Base-by-base conservation (phyloP, 2,329 filamentous ascomycete species). In the Trichoderma atrobrunneum region DNA sequence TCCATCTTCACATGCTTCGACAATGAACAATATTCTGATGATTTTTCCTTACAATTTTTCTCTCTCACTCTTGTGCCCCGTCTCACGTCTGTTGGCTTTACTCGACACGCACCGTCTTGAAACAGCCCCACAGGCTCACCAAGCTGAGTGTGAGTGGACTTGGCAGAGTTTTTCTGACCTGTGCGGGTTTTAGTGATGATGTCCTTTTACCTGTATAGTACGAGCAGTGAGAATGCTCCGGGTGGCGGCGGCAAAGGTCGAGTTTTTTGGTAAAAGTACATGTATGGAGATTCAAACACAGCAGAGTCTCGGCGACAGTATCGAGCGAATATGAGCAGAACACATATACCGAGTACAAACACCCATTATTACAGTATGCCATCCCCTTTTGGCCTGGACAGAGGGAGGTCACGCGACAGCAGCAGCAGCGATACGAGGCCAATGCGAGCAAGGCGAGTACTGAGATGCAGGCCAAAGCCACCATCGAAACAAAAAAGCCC, bases 81-180 rank as follows among this genome's bases (percentile, higher is more conserved):
- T 59, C 21, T 51, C 7, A 51, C 4, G 18, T 5, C 32, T 32
- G 62, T 64, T 68, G 65, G 54, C 36, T 68, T 24, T 59, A 43
- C 54, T 48, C n/a, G 65, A 61, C 6, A 36, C 65, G 28, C 26
- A 32, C 36, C 18, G 56, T 21, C 21, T 69, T 6, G n/a, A 59
- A 34, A 69, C n/a, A 24, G 56, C n/a, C 65, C 65, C 65, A 69
- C 65, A 26, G 56, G 24, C 30, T 67, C 64, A 67, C 54, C 63
- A 68, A 34, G 26, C 34, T 68, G 51, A 26, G 51, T 69, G 64
- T 67, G 56, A 60, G 65, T 69, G 65, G 65, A 39, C 36, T 69
- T 48, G 28, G 43, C 11, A 48, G 34, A 39, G 21, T 43, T 26
- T 69, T 69, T 51, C 34, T 21, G 14, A 54, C 64, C 51, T 59